Base-by-base conservation (phyloP, 1,284 basidiomycete genomes). In the Sanghuangporus weigelae region DNA sequence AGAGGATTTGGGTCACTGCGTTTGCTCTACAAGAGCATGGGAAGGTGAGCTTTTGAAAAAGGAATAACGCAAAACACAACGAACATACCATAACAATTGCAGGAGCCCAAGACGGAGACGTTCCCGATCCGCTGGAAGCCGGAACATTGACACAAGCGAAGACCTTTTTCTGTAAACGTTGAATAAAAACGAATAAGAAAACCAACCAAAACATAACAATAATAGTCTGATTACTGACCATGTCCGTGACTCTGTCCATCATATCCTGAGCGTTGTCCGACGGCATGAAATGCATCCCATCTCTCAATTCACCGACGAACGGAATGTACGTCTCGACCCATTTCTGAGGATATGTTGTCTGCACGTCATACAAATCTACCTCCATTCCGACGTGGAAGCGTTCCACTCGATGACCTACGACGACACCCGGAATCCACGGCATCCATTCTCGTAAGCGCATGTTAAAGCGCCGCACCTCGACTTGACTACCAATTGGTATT, bases 271-370 rank as follows among this genome's bases (percentile, higher is more conserved):
- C 57, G 23, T 23, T 55, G 48, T 66, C 65, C 7, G 61, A 60
- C 19, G 65, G 65, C 31, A n/a, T 38, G 51, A 55, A 66, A 63
- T 63, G 42, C n/a, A 55, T 2, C 10, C 61, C 57, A 44, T 66
- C 65, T 44, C 65, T 57, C 57, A 66, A 42, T 53, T 66, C 65
- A 21, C 65, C 65, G 5, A 63, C 48, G 38, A 62, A 66, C 35
- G 65, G 65, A 57, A 66, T 66, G 57, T 66, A 66, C 40, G 64
- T 65, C 53, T 65, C 64, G 36, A 65, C 42, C 55, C 59, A 65
- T 38, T 50, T 44, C 11, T 63, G 50, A 7, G 57, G 61, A 46
- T 63, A 61, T 16, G 44, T 51, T 21, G 65, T 63, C 35, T 60
- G 57, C 16, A 66, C 65, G 31, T 66, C 65, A 42, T 66, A 66